Base-by-base conservation (phyloP, 805 yeast species). In the Allodekkera sacchari region DNA sequence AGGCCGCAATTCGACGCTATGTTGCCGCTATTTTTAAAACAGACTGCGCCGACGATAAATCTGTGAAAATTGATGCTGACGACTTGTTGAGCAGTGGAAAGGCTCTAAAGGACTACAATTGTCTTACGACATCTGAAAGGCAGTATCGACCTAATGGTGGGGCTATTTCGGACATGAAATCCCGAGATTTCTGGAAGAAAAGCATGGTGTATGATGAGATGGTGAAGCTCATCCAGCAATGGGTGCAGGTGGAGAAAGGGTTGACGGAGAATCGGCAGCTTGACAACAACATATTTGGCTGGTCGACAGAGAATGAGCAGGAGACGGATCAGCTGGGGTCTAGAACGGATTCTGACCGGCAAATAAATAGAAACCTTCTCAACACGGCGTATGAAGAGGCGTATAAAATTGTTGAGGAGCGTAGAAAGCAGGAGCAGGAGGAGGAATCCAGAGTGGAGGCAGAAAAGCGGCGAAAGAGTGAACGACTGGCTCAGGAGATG, bases 221-320 rank as follows among this genome's bases (percentile, higher is more conserved):
- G 11, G 16, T 26, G 3, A 25, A 26, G 9, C 39, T 52, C 3
- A 25, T 48, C 2, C 38, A 39, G 19, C 27, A 32, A 12, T 55
- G 60, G 60, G 39, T 44, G 4, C 37, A 32, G 8, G 39, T 35
- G n/a, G 60, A 55, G 33, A 55, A 45, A 28, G 48, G 49, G 7
- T 31, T 50, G 31, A 18, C n/a, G n/a, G n/a, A n/a, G n/a, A n/a
- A n/a, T n/a, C 20, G 14, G 7, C 27, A 14, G 17, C 23, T 27
- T 3, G 36, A 31, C 4, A 24, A 19, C 7, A 39, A 39, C 20
- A 35, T 41, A 10, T 43, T 43, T 20, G 35, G 35, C 23, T 43
- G 47, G 47, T 36, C 47, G 7, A 25, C 34, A 14, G 23, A 27
- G 13, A 35, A 28, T 4, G 16, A 4, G n/a, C 26, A 29, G 2